phyloP scores from a whole-genome alignment of 2,329 filamentous ascomycete genomes.

The Claviceps pusilla region DNA sequence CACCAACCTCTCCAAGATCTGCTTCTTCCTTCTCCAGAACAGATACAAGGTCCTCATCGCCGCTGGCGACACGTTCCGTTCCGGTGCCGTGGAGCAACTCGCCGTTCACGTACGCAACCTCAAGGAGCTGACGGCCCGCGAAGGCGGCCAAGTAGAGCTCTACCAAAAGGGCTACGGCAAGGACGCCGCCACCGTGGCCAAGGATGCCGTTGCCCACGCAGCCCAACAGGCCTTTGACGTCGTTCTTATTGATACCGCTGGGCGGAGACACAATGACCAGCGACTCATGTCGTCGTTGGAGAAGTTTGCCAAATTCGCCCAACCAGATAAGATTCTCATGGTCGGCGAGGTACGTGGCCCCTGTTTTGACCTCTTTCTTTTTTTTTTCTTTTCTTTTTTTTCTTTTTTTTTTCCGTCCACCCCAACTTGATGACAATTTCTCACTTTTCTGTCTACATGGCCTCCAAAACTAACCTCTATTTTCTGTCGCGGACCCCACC shows the following conservation, averaged over 20 bases:
- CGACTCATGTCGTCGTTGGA: slow-evolving; percentile 92
- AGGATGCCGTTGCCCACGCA: slow-evolving; percentile 78
- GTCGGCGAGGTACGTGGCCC: slow-evolving; percentile 42
- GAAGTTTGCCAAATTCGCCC: slow-evolving; percentile 91
- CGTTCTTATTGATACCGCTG: slow-evolving; percentile 91
- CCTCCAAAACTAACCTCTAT: not conserved
- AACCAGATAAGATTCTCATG: slow-evolving; percentile 98
- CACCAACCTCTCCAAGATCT: slow-evolving; percentile 94
- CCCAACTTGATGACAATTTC: no score
- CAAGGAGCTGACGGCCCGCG: slow-evolving; percentile 70
- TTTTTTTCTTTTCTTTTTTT: not conserved
- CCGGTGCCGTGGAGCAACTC: slow-evolving; percentile 90
- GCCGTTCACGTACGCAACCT: slow-evolving; percentile 90
- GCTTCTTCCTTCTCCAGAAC: slow-evolving; percentile 94
- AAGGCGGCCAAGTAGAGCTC: slow-evolving; percentile 73
- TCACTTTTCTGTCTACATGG: not conserved
- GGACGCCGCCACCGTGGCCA: slow-evolving; percentile 87
- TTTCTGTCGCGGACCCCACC: no score
- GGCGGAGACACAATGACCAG: slow-evolving; percentile 86
- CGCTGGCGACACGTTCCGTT: slow-evolving; percentile 92
- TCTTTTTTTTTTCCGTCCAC: not conserved
- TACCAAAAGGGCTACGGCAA: slow-evolving; percentile 98
- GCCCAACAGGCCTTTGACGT: slow-evolving; percentile 69
- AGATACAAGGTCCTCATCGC: slow-evolving; percentile 90
- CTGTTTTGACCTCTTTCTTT: no score